Conservation (phyloP, 129 eudicot species). For the Silybum marianum region DNA sequence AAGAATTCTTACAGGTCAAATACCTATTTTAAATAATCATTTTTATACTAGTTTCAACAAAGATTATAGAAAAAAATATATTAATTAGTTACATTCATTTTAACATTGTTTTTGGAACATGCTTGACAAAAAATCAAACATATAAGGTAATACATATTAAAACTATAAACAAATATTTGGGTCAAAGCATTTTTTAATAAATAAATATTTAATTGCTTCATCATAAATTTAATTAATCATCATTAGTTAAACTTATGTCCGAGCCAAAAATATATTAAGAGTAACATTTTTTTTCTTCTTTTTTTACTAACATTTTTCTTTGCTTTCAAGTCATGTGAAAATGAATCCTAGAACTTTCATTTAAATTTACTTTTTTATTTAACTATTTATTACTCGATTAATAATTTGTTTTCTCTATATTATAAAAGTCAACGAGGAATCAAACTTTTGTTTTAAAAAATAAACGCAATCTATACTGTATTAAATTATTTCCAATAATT, state of each 20-base stretch:
- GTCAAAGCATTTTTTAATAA: neutral
- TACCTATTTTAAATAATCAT: neutral
- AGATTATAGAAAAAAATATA: neutral
- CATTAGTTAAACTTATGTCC: too few relatives aligned
- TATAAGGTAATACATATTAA: neutral
- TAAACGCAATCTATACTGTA: too few relatives aligned
- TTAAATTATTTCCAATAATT: neutral
- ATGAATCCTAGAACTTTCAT: neutral
- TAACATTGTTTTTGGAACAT: neutral
- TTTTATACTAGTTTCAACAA: neutral
- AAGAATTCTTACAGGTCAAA: neutral
- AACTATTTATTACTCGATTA: neutral
- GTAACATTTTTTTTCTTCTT: too few relatives aligned
- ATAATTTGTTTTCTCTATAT: too few relatives aligned
- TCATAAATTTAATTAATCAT: too few relatives aligned
- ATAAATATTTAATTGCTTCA: neutral
- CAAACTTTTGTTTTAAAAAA: too few relatives aligned
- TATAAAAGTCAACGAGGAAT: neutral
- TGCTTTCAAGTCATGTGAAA: neutral
- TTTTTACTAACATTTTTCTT: too few relatives aligned
- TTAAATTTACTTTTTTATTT: too few relatives aligned
- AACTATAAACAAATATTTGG: neutral
- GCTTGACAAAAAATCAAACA: neutral
- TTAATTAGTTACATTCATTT: neutral
- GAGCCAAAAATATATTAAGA: neutral